phyloP scores from a whole-genome alignment of 139 green algal genomes.

The Chlamydomonas sp. region DNA sequence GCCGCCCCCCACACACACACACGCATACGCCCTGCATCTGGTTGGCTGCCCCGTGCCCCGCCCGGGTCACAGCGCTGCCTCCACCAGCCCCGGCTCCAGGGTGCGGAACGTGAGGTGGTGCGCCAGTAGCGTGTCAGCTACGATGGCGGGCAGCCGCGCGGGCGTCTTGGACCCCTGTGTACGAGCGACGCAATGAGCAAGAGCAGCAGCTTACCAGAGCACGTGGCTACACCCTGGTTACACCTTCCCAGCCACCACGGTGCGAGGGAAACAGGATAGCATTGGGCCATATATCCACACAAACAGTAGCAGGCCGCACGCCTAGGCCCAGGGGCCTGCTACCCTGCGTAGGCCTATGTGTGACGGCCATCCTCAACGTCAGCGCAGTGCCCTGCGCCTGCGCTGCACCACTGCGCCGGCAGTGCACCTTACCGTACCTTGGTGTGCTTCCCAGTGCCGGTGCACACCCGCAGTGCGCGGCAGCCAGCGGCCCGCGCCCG shows the following conservation, averaged over 20 bases:
- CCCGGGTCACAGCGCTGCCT: slow-evolving; percentile 43
- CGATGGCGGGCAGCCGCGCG: slow-evolving; percentile 56
- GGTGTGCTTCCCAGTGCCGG: slow-evolving; percentile 76
- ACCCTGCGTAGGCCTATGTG: background rate
- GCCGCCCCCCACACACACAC: too few relatives aligned
- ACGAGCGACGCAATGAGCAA: background rate
- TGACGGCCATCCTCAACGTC: background rate
- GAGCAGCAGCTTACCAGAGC: too few relatives aligned
- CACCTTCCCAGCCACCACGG: too few relatives aligned
- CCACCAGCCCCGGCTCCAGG: slow-evolving; percentile 61
- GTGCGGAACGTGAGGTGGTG: slow-evolving; percentile 49
- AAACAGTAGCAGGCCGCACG: too few relatives aligned
- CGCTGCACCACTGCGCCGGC: too few relatives aligned
- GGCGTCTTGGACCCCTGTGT: slow-evolving; percentile 45
- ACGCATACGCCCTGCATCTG: too few relatives aligned
- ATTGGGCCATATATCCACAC: too few relatives aligned
- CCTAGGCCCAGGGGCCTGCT: background rate
- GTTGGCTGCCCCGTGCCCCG: too few relatives aligned
- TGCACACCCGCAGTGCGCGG: slow-evolving; percentile 54
- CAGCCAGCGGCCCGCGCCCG: slow-evolving; percentile 1
- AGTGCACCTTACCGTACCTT: slow-evolving; percentile 25
- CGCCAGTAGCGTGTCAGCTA: slow-evolving; percentile 53
- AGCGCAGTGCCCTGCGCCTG: too few relatives aligned
- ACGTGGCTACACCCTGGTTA: too few relatives aligned
- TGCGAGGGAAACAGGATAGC: too few relatives aligned